Conservation (phyloP, 345 rosid species). For the Salix udensis region DNA sequence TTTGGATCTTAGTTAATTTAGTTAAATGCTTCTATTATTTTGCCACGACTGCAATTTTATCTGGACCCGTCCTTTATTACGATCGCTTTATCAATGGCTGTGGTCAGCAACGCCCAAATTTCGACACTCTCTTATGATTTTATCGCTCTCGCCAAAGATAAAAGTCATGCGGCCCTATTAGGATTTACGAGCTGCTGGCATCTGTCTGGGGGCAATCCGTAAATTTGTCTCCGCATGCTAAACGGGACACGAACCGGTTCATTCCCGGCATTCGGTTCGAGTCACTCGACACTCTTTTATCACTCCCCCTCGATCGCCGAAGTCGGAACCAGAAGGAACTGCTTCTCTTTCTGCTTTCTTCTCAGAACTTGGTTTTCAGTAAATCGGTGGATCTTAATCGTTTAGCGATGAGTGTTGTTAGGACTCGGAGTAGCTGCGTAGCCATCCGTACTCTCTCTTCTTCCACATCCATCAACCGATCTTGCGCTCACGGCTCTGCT, state of each 20-base stretch:
- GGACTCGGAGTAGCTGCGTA: conserved; percentile 48
- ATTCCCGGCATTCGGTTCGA: neutral
- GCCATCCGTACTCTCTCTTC: conserved; percentile 50
- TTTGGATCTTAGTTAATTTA: no score
- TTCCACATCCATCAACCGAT: conserved; percentile 41
- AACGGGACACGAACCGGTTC: neutral
- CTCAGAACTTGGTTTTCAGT: neutral
- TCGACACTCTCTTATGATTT: no score
- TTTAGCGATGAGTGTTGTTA: conserved; percentile 40
- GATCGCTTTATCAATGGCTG: no score
- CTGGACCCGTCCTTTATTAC: no score
- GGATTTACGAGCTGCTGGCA: no score
- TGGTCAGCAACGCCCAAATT: no score
- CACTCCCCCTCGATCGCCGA: conserved; percentile 7
- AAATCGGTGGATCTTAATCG: neutral
- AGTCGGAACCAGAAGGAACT: conserved; percentile 1
- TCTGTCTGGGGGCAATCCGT: neutral
- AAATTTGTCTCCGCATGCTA: neutral
- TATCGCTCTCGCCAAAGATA: no score
- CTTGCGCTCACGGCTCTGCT: conserved; percentile 42
- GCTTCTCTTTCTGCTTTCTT: neutral
- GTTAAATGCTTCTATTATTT: no score
- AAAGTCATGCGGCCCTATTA: no score
- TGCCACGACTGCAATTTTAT: no score
- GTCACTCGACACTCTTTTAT: neutral